Conservation (phyloP, 2,329 filamentous ascomycete species). For the Fusarium torreyae region DNA sequence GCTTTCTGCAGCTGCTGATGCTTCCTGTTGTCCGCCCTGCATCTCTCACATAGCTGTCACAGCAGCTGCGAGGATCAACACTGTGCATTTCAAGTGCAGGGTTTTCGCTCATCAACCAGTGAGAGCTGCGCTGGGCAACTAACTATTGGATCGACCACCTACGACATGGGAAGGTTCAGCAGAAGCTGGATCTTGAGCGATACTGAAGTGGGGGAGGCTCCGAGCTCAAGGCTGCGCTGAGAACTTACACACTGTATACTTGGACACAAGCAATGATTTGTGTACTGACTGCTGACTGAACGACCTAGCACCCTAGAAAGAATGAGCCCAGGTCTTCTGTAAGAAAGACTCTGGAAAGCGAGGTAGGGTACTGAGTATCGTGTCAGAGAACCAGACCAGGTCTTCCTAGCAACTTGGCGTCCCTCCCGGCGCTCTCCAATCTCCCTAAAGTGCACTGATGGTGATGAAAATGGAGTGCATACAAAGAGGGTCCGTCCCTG, state of each 20-base stretch:
- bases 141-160: slow-evolving; percentile 35
- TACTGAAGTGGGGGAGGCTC: slow-evolving; percentile 30
- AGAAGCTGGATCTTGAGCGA: slow-evolving; percentile 32
- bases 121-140: slow-evolving; percentile 21
- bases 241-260: slow-evolving; percentile 46
- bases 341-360: not conserved
- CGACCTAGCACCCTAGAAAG: slow-evolving; percentile 9
- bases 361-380: slow-evolving; percentile 1
- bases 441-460: slow-evolving; percentile 24
- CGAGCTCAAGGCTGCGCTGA: slow-evolving; percentile 51
- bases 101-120: slow-evolving; percentile 17
- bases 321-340: not conserved
- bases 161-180: slow-evolving; percentile 19
- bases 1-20: slow-evolving; percentile 13
- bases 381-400: slow-evolving; percentile 6
- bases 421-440: slow-evolving; percentile 18
- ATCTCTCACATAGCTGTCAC: slow-evolving; percentile 12
- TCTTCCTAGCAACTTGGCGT: slow-evolving; percentile 13
- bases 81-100: slow-evolving; percentile 15
- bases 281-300: slow-evolving; percentile 12
- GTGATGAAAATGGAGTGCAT: slow-evolving; percentile 33
- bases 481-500: slow-evolving; percentile 32
- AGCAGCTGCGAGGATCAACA: slow-evolving; percentile 19
- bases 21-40: slow-evolving; percentile 24
- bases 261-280: slow-evolving; percentile 27